Conservation (phyloP, 495 filamentous ascomycete species). For the Extremus antarcticus region DNA sequence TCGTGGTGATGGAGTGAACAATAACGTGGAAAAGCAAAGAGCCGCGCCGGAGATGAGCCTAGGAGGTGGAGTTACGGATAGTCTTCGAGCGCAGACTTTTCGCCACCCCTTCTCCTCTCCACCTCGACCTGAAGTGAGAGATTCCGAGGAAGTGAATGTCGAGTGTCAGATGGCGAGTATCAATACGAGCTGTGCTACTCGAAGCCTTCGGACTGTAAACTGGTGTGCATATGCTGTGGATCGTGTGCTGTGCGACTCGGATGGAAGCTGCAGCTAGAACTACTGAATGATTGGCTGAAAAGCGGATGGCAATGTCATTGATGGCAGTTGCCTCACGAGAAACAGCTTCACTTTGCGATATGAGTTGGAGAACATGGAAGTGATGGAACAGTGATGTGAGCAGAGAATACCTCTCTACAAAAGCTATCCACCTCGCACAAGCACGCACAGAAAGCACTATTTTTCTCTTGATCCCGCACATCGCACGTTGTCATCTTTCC, state of each 20-base stretch:
- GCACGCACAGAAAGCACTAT: background rate
- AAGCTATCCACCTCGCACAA: background rate
- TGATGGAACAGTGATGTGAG: background rate
- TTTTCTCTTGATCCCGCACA: background rate
- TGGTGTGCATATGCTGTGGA: background rate
- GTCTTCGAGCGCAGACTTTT: background rate
- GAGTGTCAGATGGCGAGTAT: background rate
- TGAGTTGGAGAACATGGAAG: no score
- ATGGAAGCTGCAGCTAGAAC: background rate
- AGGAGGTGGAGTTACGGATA: background rate
- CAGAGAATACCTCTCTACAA: background rate
- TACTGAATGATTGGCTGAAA: background rate
- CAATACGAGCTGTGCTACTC: no score
- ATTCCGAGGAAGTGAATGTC: background rate
- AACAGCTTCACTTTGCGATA: no score
- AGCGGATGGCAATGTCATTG: background rate
- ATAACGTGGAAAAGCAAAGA: background rate
- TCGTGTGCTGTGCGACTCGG: background rate
- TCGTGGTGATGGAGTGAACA: background rate
- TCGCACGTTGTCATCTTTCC: background rate
- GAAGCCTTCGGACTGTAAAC: background rate
- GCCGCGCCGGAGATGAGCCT: background rate
- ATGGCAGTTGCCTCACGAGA: no score
- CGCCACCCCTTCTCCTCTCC: background rate
- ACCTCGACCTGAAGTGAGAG: background rate